phyloP scores from a whole-genome alignment of 768 basidiomycete genomes.

The Tricholoma flavovirens region DNA sequence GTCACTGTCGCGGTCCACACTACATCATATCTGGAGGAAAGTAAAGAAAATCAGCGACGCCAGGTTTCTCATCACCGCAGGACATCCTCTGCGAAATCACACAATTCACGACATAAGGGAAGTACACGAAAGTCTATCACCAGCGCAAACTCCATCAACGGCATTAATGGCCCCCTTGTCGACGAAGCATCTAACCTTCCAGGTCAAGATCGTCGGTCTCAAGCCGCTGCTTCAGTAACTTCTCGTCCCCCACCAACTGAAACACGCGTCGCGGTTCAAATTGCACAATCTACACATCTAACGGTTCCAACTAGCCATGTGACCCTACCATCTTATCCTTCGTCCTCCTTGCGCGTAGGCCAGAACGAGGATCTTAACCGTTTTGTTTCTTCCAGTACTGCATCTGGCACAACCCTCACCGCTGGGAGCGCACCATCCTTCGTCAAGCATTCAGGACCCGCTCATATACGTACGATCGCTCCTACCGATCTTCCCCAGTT shows the following conservation, averaged over 20 bases:
- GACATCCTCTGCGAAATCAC: conserved; percentile 16
- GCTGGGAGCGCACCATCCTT: conserved; percentile 73
- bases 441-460: conserved; percentile 76
- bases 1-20: conserved; percentile 6
- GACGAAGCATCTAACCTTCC: conserved; percentile 41
- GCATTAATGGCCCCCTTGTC: conserved; percentile 34
- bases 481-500: conserved; percentile 73
- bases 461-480: conserved; percentile 74
- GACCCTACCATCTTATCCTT: conserved; percentile 42
- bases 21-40: conserved; percentile 6
- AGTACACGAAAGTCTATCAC: conserved; percentile 41
- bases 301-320: conserved; percentile 19
- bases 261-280: conserved; percentile 17
- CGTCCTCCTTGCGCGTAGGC: conserved; percentile 45
- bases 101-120: conserved; percentile 18
- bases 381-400: conserved; percentile 85
- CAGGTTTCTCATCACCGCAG: conserved; percentile 23
- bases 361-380: conserved; percentile 75
- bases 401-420: conserved; percentile 69
- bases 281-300: conserved; percentile 24
- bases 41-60: conserved; percentile 29
- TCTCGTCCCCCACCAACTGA: conserved; percentile 16
- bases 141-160: conserved; percentile 32
- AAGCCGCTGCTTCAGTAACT: conserved; percentile 9
- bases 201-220: conserved; percentile 30